Evolutionary conservation across 768 basidiomycete species (phyloP).

Genomic region (Pilatotrama ljubarskyi): DNA sequence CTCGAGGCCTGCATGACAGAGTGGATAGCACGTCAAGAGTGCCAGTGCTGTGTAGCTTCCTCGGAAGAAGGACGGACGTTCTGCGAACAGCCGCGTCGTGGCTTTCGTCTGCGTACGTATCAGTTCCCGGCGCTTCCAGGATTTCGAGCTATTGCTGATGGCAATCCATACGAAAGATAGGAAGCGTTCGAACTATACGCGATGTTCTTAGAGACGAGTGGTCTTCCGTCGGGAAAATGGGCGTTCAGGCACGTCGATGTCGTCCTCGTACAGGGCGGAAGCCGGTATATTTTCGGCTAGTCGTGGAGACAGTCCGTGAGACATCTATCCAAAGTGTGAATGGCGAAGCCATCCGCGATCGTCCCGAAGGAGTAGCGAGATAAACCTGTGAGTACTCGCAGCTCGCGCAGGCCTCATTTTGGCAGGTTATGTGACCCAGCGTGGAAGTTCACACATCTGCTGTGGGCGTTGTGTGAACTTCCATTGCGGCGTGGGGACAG

Average conservation of each 20-base stretch:
- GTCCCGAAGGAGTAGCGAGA: neutral
- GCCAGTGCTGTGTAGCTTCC: neutral
- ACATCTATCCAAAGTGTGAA: neutral
- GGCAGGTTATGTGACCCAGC: neutral
- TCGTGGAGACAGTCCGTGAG: neutral
- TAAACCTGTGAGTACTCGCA: neutral
- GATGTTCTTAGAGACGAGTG: neutral
- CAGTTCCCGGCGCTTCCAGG: neutral
- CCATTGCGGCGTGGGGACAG: neutral
- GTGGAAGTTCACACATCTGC: neutral
- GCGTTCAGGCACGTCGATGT: neutral
- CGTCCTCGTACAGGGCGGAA: too few relatives aligned
- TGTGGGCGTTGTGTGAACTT: conserved; percentile 4
- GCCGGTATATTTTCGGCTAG: conserved; percentile 4
- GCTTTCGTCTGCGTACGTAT: neutral
- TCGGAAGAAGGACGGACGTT: neutral
- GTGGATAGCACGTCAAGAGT: neutral
- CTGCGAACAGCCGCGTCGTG: neutral
- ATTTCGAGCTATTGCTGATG: neutral
- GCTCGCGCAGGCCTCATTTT: neutral
- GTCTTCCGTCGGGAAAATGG: neutral
- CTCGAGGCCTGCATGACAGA: neutral
- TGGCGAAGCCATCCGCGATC: neutral
- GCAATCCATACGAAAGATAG: neutral
- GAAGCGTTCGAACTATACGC: too few relatives aligned